A percentile compares a stretch with the other conserved stretches of the same genome.
These are phyloP conservation scores for Saksenaea oblongispora DNA, from an alignment of 371 early-diverging fungal genomes.

Conservation along the genomic window DNA sequence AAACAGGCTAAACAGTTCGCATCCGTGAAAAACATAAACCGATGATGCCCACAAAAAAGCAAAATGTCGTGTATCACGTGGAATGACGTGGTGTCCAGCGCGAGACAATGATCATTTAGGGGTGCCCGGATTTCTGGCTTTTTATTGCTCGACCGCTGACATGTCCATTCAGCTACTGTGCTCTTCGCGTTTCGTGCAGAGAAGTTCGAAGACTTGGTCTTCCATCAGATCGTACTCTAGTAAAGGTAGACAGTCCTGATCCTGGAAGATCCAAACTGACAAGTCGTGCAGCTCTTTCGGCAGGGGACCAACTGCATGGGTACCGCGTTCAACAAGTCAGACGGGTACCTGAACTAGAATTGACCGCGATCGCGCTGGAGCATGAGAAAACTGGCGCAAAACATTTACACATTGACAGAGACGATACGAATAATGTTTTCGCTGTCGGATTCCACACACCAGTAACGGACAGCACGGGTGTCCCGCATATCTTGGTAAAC, in stretches of 20 bases:
- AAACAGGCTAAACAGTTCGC: too few relatives aligned
- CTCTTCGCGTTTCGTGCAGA: constrained; percentile 2
- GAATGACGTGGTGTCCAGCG: too few relatives aligned
- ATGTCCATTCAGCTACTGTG: constrained; percentile 13
- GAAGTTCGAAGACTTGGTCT: constrained; percentile 4
- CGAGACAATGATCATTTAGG: too few relatives aligned
- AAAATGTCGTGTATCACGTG: too few relatives aligned
- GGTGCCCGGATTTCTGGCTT: too few relatives aligned
- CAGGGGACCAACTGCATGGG: constrained; percentile 30
- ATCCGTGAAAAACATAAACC: too few relatives aligned
- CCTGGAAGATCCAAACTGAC: background rate
- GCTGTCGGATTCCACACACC: constrained; percentile 90
- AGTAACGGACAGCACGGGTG: constrained; percentile 81
- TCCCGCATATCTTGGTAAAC: constrained; percentile 86
- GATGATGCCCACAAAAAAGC: too few relatives aligned
- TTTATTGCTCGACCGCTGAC: background rate
- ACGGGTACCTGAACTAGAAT: constrained; percentile 65
- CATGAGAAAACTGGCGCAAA: constrained; percentile 86
- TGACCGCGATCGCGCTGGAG: constrained; percentile 65
- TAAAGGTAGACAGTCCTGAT: constrained; percentile 1
- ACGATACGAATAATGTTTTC: constrained; percentile 92
- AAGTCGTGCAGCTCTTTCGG: constrained; percentile 3
- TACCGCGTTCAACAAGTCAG: constrained; percentile 33
- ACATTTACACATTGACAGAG: constrained; percentile 84
- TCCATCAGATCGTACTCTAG: background rate